Base-by-base conservation (phyloP, 305 asterid genomes). In the Fraxinus greggii region DNA sequence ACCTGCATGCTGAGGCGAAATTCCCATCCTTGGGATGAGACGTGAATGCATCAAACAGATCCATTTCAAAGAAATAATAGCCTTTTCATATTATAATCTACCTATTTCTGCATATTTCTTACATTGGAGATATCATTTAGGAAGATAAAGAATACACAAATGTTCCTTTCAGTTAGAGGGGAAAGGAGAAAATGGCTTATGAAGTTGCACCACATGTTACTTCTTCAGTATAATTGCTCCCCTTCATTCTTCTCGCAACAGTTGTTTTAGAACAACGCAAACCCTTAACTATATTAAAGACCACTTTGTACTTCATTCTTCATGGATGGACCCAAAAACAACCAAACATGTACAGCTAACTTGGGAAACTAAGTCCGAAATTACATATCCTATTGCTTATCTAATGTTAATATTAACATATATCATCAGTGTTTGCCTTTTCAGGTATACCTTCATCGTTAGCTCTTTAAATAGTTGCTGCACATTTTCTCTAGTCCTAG, bases 401-500 rank as follows among this genome's bases (percentile, higher is more conserved):
- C 31, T 2, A 54, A 54, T 5, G 63, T 54, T 54, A 54, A 59
- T 21, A 23, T 19, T 61, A 21, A 61, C 15, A 13, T 21, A 61
- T 23, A 8, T 61, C 31, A 0, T 3, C 31, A 61, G 72, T 10
- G 72, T 23, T 26, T 21, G 29, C 29, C 72, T 69, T 69, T n/a
- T 1, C 10, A 40, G 35, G 45, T 54, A 40, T 81, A 94, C 99
- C 98, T 92, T 95, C 23, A 87, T 35, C 10, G 89, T 83, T 78
- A 95, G 97, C 84, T 94, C 95, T 83, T 88, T 88, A 78, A 95
- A 95, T 59, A 95, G 85, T 72, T 88, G 92, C 61, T 89, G 95
- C 84, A 95, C 99, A 70, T 95, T 95, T 72, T 84, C 92, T 80
- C 90, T 93, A 33, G 98, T 95, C 88, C 88, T 94, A 21, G 97